These are phyloP conservation scores for Mycena metata DNA, from an alignment of 768 basidiomycete species.

Conservation along the genomic window DNA sequence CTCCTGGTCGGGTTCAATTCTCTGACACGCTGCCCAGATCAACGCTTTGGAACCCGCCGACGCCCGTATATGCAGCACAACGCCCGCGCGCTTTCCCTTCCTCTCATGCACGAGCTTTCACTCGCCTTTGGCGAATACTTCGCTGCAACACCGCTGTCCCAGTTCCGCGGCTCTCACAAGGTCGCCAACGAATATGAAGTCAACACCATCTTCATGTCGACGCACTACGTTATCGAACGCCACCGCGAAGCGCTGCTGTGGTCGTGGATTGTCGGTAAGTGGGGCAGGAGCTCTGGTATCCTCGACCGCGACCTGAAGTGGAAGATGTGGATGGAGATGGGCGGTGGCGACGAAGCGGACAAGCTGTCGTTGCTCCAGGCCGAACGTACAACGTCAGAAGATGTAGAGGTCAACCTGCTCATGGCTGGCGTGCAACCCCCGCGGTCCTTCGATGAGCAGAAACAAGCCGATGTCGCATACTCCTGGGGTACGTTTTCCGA, in stretches of 20 bases:
- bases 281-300: slow-evolving; percentile 34
- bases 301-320: slow-evolving; percentile 32
- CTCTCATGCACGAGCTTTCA: slow-evolving; percentile 52
- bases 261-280: slow-evolving; percentile 52
- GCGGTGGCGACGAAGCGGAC: slow-evolving; percentile 37
- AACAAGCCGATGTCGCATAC: slow-evolving; percentile 21
- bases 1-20: not conserved
- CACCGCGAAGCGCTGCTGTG: slow-evolving; percentile 54
- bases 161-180: slow-evolving; percentile 48
- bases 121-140: slow-evolving; percentile 47
- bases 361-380: slow-evolving; percentile 9
- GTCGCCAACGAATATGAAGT: slow-evolving; percentile 47
- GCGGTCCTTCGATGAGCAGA: not conserved
- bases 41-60: slow-evolving; percentile 53
- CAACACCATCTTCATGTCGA: slow-evolving; percentile 49
- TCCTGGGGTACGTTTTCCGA: slow-evolving; percentile 19
- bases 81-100: slow-evolving; percentile 50
- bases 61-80: slow-evolving; percentile 58
- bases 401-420: slow-evolving; percentile 34
- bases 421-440: slow-evolving; percentile 32
- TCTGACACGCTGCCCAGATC: slow-evolving; percentile 19
- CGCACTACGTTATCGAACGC: slow-evolving; percentile 51
- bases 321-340: slow-evolving; percentile 49
- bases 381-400: slow-evolving; percentile 18
- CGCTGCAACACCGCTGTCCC: slow-evolving; percentile 46